Evolutionary conservation across 164 flowering plant genomes (phyloP).

Genomic region (Dillenia turbinata): DNA sequence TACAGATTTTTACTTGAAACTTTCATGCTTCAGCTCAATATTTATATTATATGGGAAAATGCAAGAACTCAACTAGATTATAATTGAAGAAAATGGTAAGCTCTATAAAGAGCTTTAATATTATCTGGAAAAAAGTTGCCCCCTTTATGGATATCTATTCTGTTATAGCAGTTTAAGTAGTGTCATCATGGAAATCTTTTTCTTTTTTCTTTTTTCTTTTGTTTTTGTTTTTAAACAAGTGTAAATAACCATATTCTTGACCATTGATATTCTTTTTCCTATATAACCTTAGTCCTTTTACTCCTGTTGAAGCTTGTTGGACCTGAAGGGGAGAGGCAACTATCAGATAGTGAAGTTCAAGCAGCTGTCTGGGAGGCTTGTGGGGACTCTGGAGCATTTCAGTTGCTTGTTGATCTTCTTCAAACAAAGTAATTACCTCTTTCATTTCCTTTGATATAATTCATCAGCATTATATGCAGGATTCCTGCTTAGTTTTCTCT

Average conservation of each 20-base stretch:
- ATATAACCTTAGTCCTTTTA: constrained; percentile 3
- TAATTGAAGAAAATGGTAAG: too few relatives aligned
- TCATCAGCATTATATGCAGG: background rate
- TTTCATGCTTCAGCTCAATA: too few relatives aligned
- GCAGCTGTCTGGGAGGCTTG: constrained; percentile 96
- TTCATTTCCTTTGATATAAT: background rate
- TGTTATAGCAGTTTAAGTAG: too few relatives aligned
- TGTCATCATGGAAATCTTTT: too few relatives aligned
- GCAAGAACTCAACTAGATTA: too few relatives aligned
- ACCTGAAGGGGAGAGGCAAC: constrained; percentile 55
- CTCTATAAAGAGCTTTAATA: too few relatives aligned
- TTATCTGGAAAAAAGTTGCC: too few relatives aligned
- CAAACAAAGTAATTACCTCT: constrained; percentile 49
- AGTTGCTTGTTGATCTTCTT: constrained; percentile 90
- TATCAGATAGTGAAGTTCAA: constrained; percentile 73
- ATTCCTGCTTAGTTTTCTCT: background rate
- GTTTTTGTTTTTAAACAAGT: background rate
- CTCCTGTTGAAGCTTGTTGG: constrained; percentile 58
- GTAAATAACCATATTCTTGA: background rate
- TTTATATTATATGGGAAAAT: too few relatives aligned
- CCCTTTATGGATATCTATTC: too few relatives aligned
- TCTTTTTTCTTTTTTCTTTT: background rate
- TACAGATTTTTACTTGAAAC: too few relatives aligned
- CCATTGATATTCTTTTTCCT: background rate
- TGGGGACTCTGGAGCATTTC: constrained; percentile 96